These are phyloP conservation scores for Picea sitchensis DNA, from an alignment of 75 land plant genomes.

Conservation along the genomic window DNA sequence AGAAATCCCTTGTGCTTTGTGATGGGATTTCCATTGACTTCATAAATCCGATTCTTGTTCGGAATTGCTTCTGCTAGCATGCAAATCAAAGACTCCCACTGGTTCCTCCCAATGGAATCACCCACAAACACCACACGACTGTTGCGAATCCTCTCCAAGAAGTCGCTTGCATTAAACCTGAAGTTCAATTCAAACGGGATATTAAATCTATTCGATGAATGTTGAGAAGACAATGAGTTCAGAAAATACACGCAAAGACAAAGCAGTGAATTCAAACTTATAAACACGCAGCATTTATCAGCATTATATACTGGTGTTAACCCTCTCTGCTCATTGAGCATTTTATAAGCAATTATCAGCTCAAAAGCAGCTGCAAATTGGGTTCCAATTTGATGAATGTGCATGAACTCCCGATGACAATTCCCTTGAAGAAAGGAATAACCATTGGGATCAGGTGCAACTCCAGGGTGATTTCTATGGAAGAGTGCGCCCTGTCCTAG, in stretches of 20 bases:
- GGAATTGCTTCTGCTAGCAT: conserved; percentile 64
- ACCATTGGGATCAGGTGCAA: too few species aligned
- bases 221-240: background rate
- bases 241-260: background rate
- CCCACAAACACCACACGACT: conserved; percentile 71
- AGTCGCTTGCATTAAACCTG: conserved; percentile 68
- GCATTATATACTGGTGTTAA: too few species aligned
- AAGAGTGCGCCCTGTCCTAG: too few species aligned
- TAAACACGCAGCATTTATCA: background rate
- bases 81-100: conserved; percentile 94
- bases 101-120: conserved; percentile 88
- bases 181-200: background rate
- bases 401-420: too few species aligned
- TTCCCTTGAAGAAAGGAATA: too few species aligned
- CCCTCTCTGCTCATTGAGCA: background rate
- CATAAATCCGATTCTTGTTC: conserved; percentile 58
- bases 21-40: conserved; percentile 65
- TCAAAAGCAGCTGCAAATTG: background rate
- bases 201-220: background rate
- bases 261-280: background rate
- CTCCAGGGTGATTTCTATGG: too few species aligned
- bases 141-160: conserved; percentile 56
- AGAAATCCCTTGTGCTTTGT: conserved; percentile 84
- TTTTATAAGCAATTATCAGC: background rate
- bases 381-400: background rate